Evolutionary conservation across 805 yeast genomes (phyloP).

Genomic region (Barnettozyma populi): DNA sequence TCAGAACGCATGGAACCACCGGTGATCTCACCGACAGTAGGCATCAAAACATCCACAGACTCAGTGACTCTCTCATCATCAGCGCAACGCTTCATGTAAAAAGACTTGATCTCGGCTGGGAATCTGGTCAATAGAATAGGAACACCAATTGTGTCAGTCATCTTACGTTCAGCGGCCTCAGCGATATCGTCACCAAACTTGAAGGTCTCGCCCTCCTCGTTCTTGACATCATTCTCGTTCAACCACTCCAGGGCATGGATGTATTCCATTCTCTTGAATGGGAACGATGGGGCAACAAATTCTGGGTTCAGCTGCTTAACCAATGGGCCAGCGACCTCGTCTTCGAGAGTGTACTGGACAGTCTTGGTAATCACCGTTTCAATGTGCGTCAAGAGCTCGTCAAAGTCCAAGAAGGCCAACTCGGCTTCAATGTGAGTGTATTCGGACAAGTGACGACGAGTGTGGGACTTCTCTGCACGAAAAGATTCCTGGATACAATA

Average conservation of each 20-base stretch:
- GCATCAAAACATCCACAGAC: slow-evolving; percentile 97
- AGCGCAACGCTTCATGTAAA: slow-evolving; percentile 90
- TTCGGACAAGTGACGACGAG: slow-evolving; percentile 96
- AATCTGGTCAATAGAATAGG: slow-evolving; percentile 90
- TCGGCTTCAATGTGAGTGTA: slow-evolving; percentile 97
- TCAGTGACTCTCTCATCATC: slow-evolving; percentile 96
- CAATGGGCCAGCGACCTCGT: slow-evolving; percentile 89
- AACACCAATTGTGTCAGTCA: slow-evolving; percentile 91
- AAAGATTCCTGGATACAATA: slow-evolving; percentile 97
- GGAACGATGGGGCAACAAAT: slow-evolving; percentile 74
- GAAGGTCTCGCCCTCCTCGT: slow-evolving; percentile 92
- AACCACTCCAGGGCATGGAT: slow-evolving; percentile 92
- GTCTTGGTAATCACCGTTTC: slow-evolving; percentile 70
- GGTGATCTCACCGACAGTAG: slow-evolving; percentile 97
- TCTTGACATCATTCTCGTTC: slow-evolving; percentile 87
- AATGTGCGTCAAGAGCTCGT: slow-evolving; percentile 78
- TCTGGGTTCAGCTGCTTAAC: slow-evolving; percentile 89
- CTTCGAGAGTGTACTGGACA: slow-evolving; percentile 73
- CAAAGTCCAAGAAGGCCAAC: slow-evolving; percentile 81
- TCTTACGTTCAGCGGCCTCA: slow-evolving; percentile 98
- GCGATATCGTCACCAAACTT: slow-evolving; percentile 98
- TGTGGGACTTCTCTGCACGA: slow-evolving; percentile 98
- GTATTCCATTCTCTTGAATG: slow-evolving; percentile 90
- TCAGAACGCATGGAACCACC: slow-evolving; percentile 99
- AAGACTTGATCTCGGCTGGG: slow-evolving; percentile 96